Percentiles rank a stretch among this genome's conserved stretches.
Evolutionary conservation across 495 filamentous ascomycete species (phyloP).

Genomic region (Astrothelium macrocarpum): DNA sequence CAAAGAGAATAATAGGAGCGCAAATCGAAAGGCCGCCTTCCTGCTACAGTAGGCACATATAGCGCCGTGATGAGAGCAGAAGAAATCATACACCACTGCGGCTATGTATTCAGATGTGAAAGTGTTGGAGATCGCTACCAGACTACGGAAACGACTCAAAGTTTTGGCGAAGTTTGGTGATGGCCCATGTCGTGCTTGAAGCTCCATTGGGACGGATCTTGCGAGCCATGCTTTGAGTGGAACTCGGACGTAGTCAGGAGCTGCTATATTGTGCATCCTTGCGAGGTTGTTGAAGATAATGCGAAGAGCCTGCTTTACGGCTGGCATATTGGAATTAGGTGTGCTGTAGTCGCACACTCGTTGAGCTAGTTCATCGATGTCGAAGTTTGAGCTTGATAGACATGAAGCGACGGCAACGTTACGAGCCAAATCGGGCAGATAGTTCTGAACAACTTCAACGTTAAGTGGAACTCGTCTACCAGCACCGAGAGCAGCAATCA

Average conservation of each 20-base stretch:
- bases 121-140: constrained; percentile 1
- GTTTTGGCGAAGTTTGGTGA: not conserved
- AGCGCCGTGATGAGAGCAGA: not conserved
- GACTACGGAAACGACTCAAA: not conserved
- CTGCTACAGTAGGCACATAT: not conserved
- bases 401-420: not conserved
- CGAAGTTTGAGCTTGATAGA: not conserved
- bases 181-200: not conserved
- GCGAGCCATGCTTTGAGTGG: not conserved
- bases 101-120: not conserved
- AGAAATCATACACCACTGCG: not conserved
- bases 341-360: not conserved
- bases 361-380: not conserved
- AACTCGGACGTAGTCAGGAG: not conserved
- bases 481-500: not conserved
- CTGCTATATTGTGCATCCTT: not conserved
- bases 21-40: not conserved
- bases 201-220: not conserved
- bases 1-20: not conserved
- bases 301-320: not conserved
- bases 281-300: not conserved
- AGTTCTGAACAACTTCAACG: not conserved
- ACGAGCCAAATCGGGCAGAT: not conserved
- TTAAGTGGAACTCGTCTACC: not conserved
- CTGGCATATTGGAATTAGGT: not conserved